Base-by-base conservation (phyloP, 2,329 filamentous ascomycete genomes). In the Hymenotorrendiella dingleyae region DNA sequence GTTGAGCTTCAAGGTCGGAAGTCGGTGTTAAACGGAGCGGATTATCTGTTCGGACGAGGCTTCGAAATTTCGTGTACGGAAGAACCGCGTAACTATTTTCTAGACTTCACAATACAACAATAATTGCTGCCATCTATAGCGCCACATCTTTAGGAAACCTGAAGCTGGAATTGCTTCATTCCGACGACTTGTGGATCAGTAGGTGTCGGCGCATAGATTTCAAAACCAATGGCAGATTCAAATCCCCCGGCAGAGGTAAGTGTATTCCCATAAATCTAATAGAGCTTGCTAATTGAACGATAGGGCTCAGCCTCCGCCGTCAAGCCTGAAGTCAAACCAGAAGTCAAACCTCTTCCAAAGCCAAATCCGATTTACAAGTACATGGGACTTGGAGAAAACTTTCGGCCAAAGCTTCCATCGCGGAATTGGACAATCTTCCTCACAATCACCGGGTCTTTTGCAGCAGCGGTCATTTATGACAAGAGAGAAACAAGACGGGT, bases 381-480 rank as follows among this genome's bases (percentile, higher is more conserved):
- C 75, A 80, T 93, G 68, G 91, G 91, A 44, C 71, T 98, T 33
- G 45, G 59, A 34, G 91, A 91, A 38, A 85, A 83, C 54, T 78
- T 96, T 48, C 84, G 86, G 46, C 76, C 82, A 55, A 88, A 81
- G 65, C 79, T 98, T 14, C 93, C 93, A 6, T 97, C 91, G 14
- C 85, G 93, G 48, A 97, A 97, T 64, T 98, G 93, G 93, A 80
- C 93, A 67, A 96, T 98, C 59, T 98, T 98, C 69, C 80, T 90
- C 65, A 73, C 84, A 35, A 64, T 97, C 42, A 83, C 84, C 9
- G 82, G 82, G 40, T 78, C 86, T 35, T 84, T 95, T 61, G 80
- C 86, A 5, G 80, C 78, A 12, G 85, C 88, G 40, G 74, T 97
- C 43, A 76, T 93, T 61, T 96, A 98, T 71, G 93, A 98, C 67